phyloP scores from a whole-genome alignment of 2,329 filamentous ascomycete species.

The Ophiostoma montium region DNA sequence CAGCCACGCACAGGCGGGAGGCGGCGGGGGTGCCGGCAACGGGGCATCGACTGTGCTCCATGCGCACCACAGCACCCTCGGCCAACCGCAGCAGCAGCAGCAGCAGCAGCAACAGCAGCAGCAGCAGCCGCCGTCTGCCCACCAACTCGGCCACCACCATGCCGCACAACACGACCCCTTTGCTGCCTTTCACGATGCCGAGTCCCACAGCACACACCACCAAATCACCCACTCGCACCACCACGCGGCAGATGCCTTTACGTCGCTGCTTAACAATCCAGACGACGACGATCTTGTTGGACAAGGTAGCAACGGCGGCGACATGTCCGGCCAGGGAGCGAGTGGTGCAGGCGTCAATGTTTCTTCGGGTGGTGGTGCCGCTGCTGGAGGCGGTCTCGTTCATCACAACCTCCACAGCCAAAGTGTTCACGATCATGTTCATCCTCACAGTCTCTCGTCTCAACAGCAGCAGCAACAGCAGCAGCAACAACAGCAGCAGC shows the following conservation, averaged over 20 bases:
- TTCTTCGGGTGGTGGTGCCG: not conserved
- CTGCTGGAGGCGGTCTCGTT: not conserved
- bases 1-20: not conserved
- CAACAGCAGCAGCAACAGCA: slow-evolving; percentile 1
- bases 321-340: not conserved
- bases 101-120: not conserved
- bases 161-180: slow-evolving; percentile 17
- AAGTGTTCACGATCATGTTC: not conserved
- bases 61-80: not conserved
- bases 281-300: slow-evolving; percentile 18
- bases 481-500: slow-evolving; percentile 6
- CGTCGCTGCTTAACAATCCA: slow-evolving; percentile 36
- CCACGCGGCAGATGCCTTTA: slow-evolving; percentile 32
- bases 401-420: slow-evolving; percentile 7
- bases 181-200: slow-evolving; percentile 23
- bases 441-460: not conserved
- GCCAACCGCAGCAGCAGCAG: not conserved
- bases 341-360: not conserved
- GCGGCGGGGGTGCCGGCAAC: not conserved
- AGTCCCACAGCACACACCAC: slow-evolving; percentile 21
- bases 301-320: not conserved
- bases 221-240: slow-evolving; percentile 15
- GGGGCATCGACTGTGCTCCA: not conserved
- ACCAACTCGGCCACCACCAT: slow-evolving; percentile 14
- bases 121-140: not conserved